phyloP scores from a whole-genome alignment of 2,329 filamentous ascomycete species.

The Colletotrichum salicis region DNA sequence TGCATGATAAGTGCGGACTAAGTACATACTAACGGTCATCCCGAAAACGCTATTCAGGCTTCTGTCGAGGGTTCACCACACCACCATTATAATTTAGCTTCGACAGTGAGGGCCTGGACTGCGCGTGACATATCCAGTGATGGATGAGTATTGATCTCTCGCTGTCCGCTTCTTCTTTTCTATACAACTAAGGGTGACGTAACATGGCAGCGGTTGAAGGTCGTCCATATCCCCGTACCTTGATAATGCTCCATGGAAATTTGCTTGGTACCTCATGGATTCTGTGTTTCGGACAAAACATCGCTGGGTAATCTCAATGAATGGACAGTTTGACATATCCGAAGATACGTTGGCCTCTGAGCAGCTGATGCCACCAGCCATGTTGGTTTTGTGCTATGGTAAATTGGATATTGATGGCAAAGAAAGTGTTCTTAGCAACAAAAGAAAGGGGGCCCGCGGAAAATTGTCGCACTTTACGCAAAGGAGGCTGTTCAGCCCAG shows the following conservation, averaged over 20 bases:
- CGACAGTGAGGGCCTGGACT: neutral
- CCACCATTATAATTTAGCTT: no score
- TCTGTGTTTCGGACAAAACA: neutral
- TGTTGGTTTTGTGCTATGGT: neutral
- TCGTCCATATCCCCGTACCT: no score
- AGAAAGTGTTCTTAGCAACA: neutral
- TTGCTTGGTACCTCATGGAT: neutral
- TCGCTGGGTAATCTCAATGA: neutral
- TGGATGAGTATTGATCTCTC: neutral
- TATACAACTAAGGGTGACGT: no score
- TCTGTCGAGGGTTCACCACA: neutral
- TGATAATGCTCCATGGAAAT: no score
- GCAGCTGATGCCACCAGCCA: conserved; percentile 14
- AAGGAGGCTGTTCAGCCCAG: neutral
- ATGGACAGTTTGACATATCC: conserved; percentile 3
- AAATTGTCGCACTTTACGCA: neutral
- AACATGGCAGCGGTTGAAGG: no score
- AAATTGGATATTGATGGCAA: neutral
- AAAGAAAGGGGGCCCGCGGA: conserved; percentile 22
- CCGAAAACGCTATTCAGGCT: neutral
- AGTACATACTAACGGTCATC: neutral
- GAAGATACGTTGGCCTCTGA: conserved; percentile 13
- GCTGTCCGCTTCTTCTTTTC: no score
- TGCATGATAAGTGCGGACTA: neutral
- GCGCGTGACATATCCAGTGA: no score